Evolutionary conservation across 106 monocot genomes (phyloP).

Genomic region (Allium sativum): DNA sequence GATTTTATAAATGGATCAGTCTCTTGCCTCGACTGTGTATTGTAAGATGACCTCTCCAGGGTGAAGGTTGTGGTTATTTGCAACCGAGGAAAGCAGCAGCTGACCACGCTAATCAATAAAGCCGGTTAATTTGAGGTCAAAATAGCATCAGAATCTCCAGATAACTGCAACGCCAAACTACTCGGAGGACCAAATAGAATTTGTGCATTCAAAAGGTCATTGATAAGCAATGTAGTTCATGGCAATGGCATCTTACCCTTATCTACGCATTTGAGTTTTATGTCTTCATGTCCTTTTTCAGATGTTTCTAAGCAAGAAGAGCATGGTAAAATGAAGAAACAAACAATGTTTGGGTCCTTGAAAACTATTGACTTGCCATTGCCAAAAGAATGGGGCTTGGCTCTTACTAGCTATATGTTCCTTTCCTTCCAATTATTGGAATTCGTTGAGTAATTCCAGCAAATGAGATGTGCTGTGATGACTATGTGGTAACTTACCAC

Average conservation of each 20-base stretch:
- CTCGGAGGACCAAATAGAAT: conserved; percentile 23
- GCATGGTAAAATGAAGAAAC: no score
- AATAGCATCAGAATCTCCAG: neutral
- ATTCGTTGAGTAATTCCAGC: conserved; percentile 5
- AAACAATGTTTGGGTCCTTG: conserved; percentile 2
- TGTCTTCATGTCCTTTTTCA: conserved; percentile 13
- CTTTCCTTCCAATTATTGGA: conserved; percentile 26
- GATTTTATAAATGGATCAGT: conserved; percentile 19
- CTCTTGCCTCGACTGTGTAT: conserved; percentile 25
- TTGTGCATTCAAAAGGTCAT: conserved; percentile 15
- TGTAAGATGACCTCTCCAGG: conserved; percentile 10
- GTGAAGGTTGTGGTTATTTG: conserved; percentile 10
- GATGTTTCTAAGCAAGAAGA: neutral
- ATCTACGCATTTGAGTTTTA: conserved; percentile 15
- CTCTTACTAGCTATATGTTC: conserved; percentile 29
- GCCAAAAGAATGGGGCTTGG: conserved; percentile 27
- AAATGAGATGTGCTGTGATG: no score
- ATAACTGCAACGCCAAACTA: conserved; percentile 12
- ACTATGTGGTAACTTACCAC: no score
- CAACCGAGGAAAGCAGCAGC: neutral
- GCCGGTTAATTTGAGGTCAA: conserved; percentile 14
- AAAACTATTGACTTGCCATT: conserved; percentile 24
- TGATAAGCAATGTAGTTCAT: conserved; percentile 1
- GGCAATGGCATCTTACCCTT: conserved; percentile 3
- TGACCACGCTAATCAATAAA: neutral